phyloP scores from a whole-genome alignment of 495 filamentous ascomycete species.

The Pseudotulostoma volvatum region DNA sequence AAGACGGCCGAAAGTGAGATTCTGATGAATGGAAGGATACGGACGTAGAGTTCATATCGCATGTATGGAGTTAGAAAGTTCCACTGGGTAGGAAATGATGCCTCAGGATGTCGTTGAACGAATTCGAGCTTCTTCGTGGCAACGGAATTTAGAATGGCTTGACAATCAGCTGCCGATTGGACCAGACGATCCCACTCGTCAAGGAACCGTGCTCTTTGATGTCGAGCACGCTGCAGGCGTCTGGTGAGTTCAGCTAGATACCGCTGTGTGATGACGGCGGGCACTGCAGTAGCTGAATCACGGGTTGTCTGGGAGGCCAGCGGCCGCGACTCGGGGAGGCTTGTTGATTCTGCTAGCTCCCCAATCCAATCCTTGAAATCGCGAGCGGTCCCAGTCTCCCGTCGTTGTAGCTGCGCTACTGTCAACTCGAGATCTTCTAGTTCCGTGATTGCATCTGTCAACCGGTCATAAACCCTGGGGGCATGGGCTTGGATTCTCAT shows the following conservation, averaged over 20 bases:
- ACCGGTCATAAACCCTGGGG: conserved; percentile 66
- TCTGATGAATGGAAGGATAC: conserved; percentile 48
- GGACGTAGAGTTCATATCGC: conserved; percentile 59
- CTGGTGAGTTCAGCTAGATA: conserved; percentile 82
- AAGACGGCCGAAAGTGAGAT: conserved; percentile 47
- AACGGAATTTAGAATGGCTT: conserved; percentile 71
- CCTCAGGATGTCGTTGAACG: conserved; percentile 30
- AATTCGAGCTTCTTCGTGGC: conserved; percentile 69
- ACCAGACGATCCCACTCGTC: conserved; percentile 75
- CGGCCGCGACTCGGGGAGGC: conserved; percentile 45
- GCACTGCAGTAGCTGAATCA: conserved; percentile 29
- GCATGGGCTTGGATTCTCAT: conserved; percentile 62
- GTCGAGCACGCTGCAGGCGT: conserved; percentile 60
- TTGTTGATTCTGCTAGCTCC: conserved; percentile 60
- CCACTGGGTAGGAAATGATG: conserved; percentile 36
- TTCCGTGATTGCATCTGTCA: conserved; percentile 68
- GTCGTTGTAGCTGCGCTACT: conserved; percentile 55
- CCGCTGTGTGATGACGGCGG: conserved; percentile 77
- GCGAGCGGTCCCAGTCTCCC: conserved; percentile 68
- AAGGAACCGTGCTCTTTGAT: conserved; percentile 65
- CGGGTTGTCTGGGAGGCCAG: conserved; percentile 22
- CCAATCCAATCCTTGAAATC: conserved; percentile 92
- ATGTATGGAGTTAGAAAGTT: conserved; percentile 66
- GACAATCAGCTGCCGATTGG: conserved; percentile 50
- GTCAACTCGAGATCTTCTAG: conserved; percentile 70